Evolutionary conservation across 2,329 filamentous ascomycete genomes (phyloP).

Genomic region (Paracoccidioides lutzii): DNA sequence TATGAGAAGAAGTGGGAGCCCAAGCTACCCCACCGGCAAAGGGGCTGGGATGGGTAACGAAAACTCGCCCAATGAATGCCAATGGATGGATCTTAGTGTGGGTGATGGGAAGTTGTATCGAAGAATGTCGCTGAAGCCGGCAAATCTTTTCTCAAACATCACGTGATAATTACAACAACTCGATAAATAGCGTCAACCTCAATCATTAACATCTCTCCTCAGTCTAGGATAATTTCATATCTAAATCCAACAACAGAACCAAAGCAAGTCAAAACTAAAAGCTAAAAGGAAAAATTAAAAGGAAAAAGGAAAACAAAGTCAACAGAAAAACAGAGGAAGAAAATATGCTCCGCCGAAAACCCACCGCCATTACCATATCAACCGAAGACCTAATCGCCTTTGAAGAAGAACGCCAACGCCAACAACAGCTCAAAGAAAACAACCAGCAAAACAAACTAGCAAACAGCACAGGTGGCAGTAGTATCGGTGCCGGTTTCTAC

Average conservation of each 20-base stretch:
- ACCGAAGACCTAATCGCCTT: slow-evolving; percentile 37
- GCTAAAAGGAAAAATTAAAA: too few species aligned
- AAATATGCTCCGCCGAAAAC: slow-evolving; percentile 38
- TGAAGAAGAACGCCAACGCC: slow-evolving; percentile 29
- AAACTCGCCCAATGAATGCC: neutral
- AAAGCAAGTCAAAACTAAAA: neutral
- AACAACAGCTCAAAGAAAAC: slow-evolving; percentile 11
- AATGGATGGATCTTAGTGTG: neutral
- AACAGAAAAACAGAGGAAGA: neutral
- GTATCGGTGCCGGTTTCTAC: neutral
- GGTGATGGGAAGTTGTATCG: neutral
- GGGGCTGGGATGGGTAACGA: neutral
- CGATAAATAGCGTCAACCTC: too few species aligned
- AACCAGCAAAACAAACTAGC: slow-evolving; percentile 4
- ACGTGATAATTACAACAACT: neutral
- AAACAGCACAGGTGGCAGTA: slow-evolving; percentile 12
- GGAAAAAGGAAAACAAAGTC: neutral
- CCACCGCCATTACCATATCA: slow-evolving; percentile 38
- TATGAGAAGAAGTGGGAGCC: neutral
- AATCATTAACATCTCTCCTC: too few species aligned
- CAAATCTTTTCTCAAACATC: neutral
- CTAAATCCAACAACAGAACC: neutral
- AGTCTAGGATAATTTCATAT: too few species aligned
- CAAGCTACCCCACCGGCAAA: neutral
- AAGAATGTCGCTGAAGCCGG: neutral